These are phyloP conservation scores for Serendipita sp. DNA, from an alignment of 1,284 basidiomycete genomes.

Conservation along the genomic window DNA sequence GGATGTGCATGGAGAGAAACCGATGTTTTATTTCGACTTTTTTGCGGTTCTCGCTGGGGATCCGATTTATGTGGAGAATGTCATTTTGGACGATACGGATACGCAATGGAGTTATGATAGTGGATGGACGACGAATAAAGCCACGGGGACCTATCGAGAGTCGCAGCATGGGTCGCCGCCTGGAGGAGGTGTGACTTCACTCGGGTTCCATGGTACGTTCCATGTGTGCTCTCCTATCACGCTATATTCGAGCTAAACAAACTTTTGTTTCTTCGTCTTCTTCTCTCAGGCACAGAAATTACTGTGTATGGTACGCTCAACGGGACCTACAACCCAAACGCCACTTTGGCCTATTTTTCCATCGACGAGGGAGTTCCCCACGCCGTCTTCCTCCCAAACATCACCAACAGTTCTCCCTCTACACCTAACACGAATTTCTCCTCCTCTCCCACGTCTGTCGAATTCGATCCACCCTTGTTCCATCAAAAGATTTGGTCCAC, in stretches of 20 bases:
- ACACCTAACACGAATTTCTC: neutral
- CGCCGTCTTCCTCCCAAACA: neutral
- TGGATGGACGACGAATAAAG: neutral
- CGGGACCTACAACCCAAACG: neutral
- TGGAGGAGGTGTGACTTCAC: neutral
- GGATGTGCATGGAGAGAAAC: neutral
- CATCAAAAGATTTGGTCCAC: neutral
- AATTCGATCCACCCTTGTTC: neutral
- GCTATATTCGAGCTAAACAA: too few relatives aligned
- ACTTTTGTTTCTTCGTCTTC: neutral
- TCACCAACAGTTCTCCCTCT: neutral
- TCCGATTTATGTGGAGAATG: neutral
- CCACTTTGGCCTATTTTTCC: neutral
- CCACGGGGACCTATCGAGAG: neutral
- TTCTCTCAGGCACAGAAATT: neutral
- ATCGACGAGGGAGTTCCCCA: neutral
- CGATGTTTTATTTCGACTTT: conserved; percentile 3
- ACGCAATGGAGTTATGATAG: neutral
- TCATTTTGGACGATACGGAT: neutral
- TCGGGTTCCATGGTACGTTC: neutral
- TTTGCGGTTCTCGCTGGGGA: neutral
- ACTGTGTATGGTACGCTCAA: neutral
- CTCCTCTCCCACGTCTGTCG: neutral
- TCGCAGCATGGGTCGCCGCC: neutral
- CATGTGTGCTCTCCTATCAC: too few relatives aligned